Percentiles rank a stretch among this genome's conserved stretches.
Conservation (phyloP, 306 rosid species). For the Neltuma alba region DNA sequence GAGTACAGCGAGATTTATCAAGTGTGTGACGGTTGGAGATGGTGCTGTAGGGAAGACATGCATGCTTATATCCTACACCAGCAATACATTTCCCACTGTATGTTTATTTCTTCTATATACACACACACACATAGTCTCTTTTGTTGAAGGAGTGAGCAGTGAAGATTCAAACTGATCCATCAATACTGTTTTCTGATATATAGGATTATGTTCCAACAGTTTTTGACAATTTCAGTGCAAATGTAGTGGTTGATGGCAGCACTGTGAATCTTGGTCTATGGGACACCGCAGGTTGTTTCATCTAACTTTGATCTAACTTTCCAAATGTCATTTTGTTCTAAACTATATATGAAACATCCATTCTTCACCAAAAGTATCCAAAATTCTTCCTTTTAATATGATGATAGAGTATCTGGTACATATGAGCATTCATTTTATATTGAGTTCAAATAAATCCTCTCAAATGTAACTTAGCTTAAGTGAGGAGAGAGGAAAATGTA, state of each 20-base stretch:
- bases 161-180: background rate
- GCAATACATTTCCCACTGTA: slow-evolving; percentile 94
- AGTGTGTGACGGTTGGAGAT: slow-evolving; percentile 94
- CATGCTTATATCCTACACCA: slow-evolving; percentile 93
- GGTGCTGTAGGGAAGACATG: slow-evolving; percentile 97
- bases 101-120: slow-evolving; percentile 21
- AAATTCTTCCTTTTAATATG: too few relatives aligned
- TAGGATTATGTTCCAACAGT: slow-evolving; percentile 92
- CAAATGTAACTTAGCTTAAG: background rate
- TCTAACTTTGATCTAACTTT: background rate
- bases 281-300: slow-evolving; percentile 75
- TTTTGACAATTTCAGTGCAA: slow-evolving; percentile 75
- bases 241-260: slow-evolving; percentile 65
- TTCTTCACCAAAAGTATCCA: too few relatives aligned
- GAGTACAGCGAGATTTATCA: slow-evolving; percentile 89
- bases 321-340: background rate
- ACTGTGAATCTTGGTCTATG: slow-evolving; percentile 75
- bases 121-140: too few relatives aligned
- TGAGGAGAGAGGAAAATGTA: background rate
- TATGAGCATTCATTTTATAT: background rate
- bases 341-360: background rate
- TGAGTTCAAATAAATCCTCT: background rate
- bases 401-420: too few relatives aligned
- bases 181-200: background rate
- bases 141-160: too few relatives aligned